Base-by-base conservation (phyloP, 305 asterid genomes). In the Rubia balearica region DNA sequence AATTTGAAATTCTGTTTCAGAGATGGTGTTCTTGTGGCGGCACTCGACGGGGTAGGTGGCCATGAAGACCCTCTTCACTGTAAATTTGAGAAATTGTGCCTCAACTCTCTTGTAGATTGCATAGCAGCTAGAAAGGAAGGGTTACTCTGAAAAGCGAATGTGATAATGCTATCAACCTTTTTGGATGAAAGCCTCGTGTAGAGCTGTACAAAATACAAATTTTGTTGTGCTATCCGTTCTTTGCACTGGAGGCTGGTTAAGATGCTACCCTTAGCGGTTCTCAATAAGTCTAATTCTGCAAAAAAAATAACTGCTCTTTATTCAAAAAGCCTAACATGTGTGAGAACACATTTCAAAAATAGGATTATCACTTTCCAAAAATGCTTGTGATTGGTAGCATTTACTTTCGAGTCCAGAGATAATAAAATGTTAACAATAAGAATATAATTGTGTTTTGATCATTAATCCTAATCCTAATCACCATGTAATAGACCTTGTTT, bases 81-180 rank as follows among this genome's bases (percentile, higher is more conserved):
- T 88, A 86, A 90, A 84, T 88, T 86, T 49, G 85, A 88, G 80
- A 87, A 83, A 77, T 65, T 91, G 71, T 95, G 98, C 83, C 98
- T 95, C 76, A 84, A 91, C 81, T 84, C 82, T 70, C 89, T 95
- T 82, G 81, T 86, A 83, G 96, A 87, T 79, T 87, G 91, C 89
- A 70, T 90, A 85, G 84, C 43, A 65, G 70, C 55, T 75, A 85
- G 87, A 76, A 81, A 81, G 81, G 76, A 78, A 68, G 60, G 75
- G 70, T 68, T 69, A 65, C 82, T 67, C 73, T 87, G 83, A 80
- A 70, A 68, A 7, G 59, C 48, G 41, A 59, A 11, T 27, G 21
- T 51, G 78, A 72, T 51, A 67, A 76, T 79, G 69, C 73, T 48
- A 10, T 61, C 38, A 38, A 2, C 24, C 17, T 8, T 16, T 17